Evolutionary conservation across 2,329 filamentous ascomycete species (phyloP), one percentile per base, ranked within the genome.

Genomic region (Paraphaeosphaeria minitans): DNA sequence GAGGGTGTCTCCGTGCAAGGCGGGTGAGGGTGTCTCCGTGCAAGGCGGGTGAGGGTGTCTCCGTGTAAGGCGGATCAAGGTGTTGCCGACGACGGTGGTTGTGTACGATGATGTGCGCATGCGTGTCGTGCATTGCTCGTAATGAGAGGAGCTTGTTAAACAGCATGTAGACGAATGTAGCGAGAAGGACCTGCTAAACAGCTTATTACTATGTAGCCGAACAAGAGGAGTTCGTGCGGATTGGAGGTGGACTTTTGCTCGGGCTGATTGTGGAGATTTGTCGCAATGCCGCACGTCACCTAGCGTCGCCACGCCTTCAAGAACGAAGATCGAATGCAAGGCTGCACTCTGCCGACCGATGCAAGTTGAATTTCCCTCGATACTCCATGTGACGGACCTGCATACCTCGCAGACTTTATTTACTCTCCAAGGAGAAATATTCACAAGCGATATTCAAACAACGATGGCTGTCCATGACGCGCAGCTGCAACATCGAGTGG

Each of bases 241-340:
- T 53, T 53, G 29, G 29, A 45, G 41, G 35, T 45, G 41, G 29
- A 45, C 51, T 45, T 45, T 35, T 12, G 39, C 27, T 41, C 51
- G 51, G 37, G 37, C 50, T 53, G 50, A 42, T 53, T 53, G 50
- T 53, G 50, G 50, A 53, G 37, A 53, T 42, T 53, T 42, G 50
- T 51, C 48, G 48, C 35, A 35, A 22, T 43, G 6, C 24, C 9
- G 37, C 37, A 53, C 50, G 50, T 53, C 50, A 53, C 39, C 12
- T 43, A 43, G 50, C 50, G 37, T 43, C 27, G 50, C 50, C 37
- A 22, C 39, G 50, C 22, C 33, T 19, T 29, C 5, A 10, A 29
- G 43, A n/a, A 29, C 7, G 43, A 21, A 29, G 43, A n/a, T 10
- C 10, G 16, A 53, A 43, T 37, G 37, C 47, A 43, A 53, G 50